A percentile compares a stretch with the other conserved stretches of the same genome.
Conservation (phyloP, 2,329 filamentous ascomycete species). For the Alternaria arborescens region DNA sequence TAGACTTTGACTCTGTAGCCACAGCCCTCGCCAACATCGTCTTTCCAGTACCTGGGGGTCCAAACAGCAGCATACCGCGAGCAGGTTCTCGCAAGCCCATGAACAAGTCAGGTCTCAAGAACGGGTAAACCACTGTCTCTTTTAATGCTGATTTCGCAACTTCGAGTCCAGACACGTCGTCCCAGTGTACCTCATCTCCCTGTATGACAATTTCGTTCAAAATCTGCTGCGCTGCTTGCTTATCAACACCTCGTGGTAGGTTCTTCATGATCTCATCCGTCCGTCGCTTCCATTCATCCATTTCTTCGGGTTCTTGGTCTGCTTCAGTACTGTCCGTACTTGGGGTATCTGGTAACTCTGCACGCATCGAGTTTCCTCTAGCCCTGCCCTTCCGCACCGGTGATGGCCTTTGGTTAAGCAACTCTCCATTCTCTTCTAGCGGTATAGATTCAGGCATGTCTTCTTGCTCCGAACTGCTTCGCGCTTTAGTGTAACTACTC, state of each 20-base stretch:
- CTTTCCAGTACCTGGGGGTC: slow-evolving; percentile 96
- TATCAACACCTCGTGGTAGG: slow-evolving; percentile 82
- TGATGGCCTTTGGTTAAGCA: slow-evolving; percentile 29
- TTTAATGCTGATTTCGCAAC: slow-evolving; percentile 90
- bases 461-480: slow-evolving; percentile 29
- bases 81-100: slow-evolving; percentile 94
- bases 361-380: slow-evolving; percentile 42
- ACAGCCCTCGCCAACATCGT: slow-evolving; percentile 97
- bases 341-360: slow-evolving; percentile 43
- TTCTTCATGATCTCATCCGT: slow-evolving; percentile 69
- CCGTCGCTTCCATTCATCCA: slow-evolving; percentile 48
- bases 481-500: slow-evolving; percentile 27
- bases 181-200: slow-evolving; percentile 94
- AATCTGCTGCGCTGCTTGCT: slow-evolving; percentile 85
- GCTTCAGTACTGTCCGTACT: slow-evolving; percentile 39
- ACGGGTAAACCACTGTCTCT: slow-evolving; percentile 96
- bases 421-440: slow-evolving; percentile 31
- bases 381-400: slow-evolving; percentile 40
- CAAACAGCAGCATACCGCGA: slow-evolving; percentile 93
- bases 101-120: slow-evolving; percentile 92
- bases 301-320: slow-evolving; percentile 35
- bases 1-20: slow-evolving; percentile 91
- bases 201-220: slow-evolving; percentile 95
- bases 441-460: slow-evolving; percentile 29
- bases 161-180: slow-evolving; percentile 89